phyloP scores from a whole-genome alignment of 352 stramenopile genomes.

The Globisporangium cederbergense region DNA sequence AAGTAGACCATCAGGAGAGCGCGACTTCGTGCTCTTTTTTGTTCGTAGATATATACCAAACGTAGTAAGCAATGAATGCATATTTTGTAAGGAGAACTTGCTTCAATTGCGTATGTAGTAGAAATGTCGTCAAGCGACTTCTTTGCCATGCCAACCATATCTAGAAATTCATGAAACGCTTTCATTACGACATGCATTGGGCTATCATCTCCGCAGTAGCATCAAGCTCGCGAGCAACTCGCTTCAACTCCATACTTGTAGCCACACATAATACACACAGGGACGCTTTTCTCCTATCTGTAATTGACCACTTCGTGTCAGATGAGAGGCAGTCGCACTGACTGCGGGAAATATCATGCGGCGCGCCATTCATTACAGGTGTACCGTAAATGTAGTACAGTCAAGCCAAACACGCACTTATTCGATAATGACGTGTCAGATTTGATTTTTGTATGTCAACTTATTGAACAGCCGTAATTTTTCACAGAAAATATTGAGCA shows the following conservation, averaged over 20 bases:
- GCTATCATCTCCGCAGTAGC: neutral
- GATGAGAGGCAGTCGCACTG: too few species aligned
- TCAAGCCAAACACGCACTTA: neutral
- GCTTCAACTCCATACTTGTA: neutral
- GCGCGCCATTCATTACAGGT: neutral
- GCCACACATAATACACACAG: neutral
- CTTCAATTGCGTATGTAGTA: neutral
- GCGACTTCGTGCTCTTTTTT: neutral
- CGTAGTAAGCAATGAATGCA: slow-evolving; percentile 1
- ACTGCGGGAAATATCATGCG: too few species aligned
- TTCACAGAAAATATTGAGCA: neutral
- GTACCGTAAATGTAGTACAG: neutral
- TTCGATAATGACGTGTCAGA: neutral
- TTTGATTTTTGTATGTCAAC: neutral
- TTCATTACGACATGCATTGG: neutral
- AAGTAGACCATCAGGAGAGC: neutral
- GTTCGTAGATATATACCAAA: slow-evolving; percentile 1
- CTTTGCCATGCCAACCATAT: slow-evolving; percentile 1
- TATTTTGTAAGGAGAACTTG: slow-evolving; percentile 1
- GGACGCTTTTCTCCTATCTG: too few species aligned
- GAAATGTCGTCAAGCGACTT: neutral
- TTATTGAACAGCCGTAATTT: neutral
- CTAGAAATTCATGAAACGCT: slow-evolving; percentile 1
- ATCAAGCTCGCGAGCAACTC: neutral
- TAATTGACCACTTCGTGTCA: too few species aligned